Percentiles rank a stretch among this genome's conserved stretches.
phyloP scores from a whole-genome alignment of 2,329 filamentous ascomycete genomes.

The Amylocarpus encephaloides region DNA sequence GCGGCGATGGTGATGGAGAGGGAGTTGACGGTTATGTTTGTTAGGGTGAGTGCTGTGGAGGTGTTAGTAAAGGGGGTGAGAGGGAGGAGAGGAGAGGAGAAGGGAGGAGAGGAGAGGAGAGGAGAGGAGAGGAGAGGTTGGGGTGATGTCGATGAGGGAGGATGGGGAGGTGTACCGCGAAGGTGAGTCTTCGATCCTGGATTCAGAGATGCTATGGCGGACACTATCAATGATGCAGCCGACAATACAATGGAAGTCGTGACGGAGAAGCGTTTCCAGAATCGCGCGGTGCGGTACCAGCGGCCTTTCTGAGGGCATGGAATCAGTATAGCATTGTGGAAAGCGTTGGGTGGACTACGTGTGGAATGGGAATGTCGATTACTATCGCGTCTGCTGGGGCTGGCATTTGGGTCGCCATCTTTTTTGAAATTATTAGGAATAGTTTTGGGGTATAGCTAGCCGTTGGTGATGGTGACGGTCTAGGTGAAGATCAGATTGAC shows the following conservation, averaged over 20 bases:
- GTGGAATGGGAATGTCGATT: background rate
- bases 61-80: background rate
- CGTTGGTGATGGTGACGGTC: background rate
- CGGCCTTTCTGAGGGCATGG: background rate
- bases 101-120: background rate
- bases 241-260: slow-evolving; percentile 19
- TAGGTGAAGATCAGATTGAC: too few relatives aligned
- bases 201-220: slow-evolving; percentile 14
- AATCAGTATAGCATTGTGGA: background rate
- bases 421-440: background rate
- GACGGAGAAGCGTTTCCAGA: slow-evolving; percentile 27
- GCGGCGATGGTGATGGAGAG: slow-evolving; percentile 20
- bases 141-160: background rate
- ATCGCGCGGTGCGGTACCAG: slow-evolving; percentile 17
- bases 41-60: slow-evolving; percentile 17
- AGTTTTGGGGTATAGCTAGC: background rate
- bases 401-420: background rate
- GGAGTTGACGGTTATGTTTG: slow-evolving; percentile 21
- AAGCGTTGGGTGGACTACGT: background rate
- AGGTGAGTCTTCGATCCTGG: slow-evolving; percentile 2
- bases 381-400: background rate
- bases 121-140: background rate
- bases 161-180: slow-evolving; percentile 8
- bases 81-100: background rate
- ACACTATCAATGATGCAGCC: slow-evolving; percentile 13